phyloP scores from a whole-genome alignment of 2,329 filamentous ascomycete species.

The Aspergillus jensenii region DNA sequence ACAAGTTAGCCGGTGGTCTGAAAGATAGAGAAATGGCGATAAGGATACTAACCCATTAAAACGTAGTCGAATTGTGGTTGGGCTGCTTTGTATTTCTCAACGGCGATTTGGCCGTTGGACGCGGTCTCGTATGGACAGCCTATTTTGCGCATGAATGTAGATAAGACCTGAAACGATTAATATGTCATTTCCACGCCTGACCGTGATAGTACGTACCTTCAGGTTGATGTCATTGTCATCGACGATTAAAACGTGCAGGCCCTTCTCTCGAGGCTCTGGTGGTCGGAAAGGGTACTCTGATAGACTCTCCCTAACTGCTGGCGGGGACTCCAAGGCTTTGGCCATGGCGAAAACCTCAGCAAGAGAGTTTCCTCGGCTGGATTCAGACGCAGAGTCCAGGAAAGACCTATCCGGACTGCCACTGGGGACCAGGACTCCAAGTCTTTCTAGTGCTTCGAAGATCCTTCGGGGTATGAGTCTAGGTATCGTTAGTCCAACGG shows the following conservation, averaged over 20 bases:
- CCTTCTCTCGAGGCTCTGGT: not conserved
- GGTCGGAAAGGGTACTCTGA: slow-evolving; percentile 10
- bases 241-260: slow-evolving; percentile 36
- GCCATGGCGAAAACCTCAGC: slow-evolving; percentile 19
- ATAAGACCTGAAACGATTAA: slow-evolving; percentile 25
- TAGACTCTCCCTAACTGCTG: slow-evolving; percentile 14
- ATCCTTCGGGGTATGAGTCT: slow-evolving; percentile 32
- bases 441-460: slow-evolving; percentile 19
- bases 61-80: slow-evolving; percentile 36
- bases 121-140: slow-evolving; percentile 38
- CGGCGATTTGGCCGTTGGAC: slow-evolving; percentile 38
- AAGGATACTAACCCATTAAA: slow-evolving; percentile 28
- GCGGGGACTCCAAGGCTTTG: slow-evolving; percentile 16
- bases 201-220: slow-evolving; percentile 18
- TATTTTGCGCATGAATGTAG: slow-evolving; percentile 40
- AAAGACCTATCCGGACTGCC: not conserved
- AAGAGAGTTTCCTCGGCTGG: slow-evolving; percentile 12
- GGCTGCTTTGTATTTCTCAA: slow-evolving; percentile 34
- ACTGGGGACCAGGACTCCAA: not conserved
- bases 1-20: not conserved
- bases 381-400: slow-evolving; percentile 10
- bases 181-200: not conserved
- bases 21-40: too few relatives aligned
- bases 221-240: slow-evolving; percentile 46
- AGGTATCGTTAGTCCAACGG: slow-evolving; percentile 4